Base-by-base conservation (phyloP, 371 early-diverging fungal genomes). In the Mucor irregularis region DNA sequence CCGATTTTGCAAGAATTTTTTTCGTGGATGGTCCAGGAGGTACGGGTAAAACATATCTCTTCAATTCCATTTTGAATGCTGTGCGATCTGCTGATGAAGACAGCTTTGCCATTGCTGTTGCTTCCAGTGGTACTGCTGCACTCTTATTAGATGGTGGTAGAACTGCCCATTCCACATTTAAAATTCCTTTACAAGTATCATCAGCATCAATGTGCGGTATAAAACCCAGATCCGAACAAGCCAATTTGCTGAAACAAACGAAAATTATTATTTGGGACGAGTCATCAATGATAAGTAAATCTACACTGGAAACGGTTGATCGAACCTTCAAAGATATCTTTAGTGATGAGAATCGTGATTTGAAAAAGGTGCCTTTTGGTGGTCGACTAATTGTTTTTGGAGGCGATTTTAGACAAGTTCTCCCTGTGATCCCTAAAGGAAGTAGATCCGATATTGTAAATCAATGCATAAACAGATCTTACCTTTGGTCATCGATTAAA, bases 111-210 rank as follows among this genome's bases (percentile, higher is more conserved):
- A 3, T 52, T 1, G n/a, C 31, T 42, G 54, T 63, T 4, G 62
- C 72, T 0, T 60, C 61, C 0, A 61, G 54, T 17, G 66, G 66
- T 5, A 67, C 64, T n/a, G 64, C 65, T 22, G 65, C 61, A 10
- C 37, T 68, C 19, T 44, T 71, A 13, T 38, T 71, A 24, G 31
- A 43, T 22, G 55, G 52, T 39, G 59, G 62, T 8, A 30, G 53
- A 10, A 63, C 66, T 21, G 66, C 62, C 3, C 66, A 66, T 22
- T 61, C 61, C 0, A n/a, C 9, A 0, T 66, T 70, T 49, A 58
- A 58, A 31, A 61, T 64, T 16, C 57, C 59, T 9, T 9, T 70
- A 1, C 9, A 9, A 14, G 11, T 52, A 13, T 0, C 54, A n/a
- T 42, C 31, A 33, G 3, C 24, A 10, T 53, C 56, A 0, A 44